phyloP scores from a whole-genome alignment of 164 flowering plant genomes.

The Chloranthus sessilifolius region DNA sequence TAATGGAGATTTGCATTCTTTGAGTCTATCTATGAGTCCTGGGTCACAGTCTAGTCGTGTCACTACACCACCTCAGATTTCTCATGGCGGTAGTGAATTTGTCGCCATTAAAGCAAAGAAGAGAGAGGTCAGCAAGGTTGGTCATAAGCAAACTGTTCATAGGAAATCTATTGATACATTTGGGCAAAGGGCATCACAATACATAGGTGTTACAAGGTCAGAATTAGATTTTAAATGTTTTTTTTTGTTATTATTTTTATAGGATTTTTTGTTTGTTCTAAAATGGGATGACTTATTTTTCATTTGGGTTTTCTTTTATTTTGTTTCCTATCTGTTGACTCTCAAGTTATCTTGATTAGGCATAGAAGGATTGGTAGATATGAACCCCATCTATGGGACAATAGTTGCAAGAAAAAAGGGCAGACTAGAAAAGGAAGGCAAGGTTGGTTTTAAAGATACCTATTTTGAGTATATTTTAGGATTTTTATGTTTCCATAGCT shows the following conservation, averaged over 20 bases:
- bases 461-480: too few relatives aligned
- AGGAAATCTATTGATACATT: conserved; percentile 82
- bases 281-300: too few relatives aligned
- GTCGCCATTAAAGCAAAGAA: conserved; percentile 51
- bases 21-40: conserved; percentile 84
- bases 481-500: too few relatives aligned
- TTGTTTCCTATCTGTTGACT: too few relatives aligned
- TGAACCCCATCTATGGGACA: conserved; percentile 87
- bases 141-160: conserved; percentile 58
- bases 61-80: conserved; percentile 41
- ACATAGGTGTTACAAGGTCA: conserved; percentile 80
- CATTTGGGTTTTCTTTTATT: too few relatives aligned
- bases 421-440: conserved; percentile 88
- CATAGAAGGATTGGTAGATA: too few relatives aligned
- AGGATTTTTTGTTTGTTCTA: not conserved
- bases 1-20: conserved; percentile 62
- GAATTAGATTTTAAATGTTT: conserved; percentile 17
- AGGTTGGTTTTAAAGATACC: conserved; percentile 58
- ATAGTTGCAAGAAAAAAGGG: conserved; percentile 84
- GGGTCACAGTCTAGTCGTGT: conserved; percentile 75
- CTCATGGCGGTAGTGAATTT: conserved; percentile 28
- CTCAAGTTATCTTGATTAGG: too few relatives aligned
- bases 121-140: conserved; percentile 44
- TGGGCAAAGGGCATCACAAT: conserved; percentile 85
- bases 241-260: too few relatives aligned